Base-by-base conservation (phyloP, 176 grass and related monocot genomes). In the Pontederia crassipes region DNA sequence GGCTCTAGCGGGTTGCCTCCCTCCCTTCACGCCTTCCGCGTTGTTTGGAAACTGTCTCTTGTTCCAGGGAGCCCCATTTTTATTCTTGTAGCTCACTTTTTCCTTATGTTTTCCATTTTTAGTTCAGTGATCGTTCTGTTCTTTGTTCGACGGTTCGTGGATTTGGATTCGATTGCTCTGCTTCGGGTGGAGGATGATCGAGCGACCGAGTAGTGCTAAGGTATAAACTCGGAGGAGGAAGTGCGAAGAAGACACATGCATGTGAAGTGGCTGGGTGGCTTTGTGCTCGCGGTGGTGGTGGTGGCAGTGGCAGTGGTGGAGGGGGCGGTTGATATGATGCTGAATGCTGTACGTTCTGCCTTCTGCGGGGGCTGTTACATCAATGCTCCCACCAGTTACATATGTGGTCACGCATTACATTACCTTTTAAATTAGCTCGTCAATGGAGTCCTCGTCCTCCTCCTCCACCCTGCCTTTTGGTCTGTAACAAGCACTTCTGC, bases 181-280 rank as follows among this genome's bases (percentile, higher is more conserved):
- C 18, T 17, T 17, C 17, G 54, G 13, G 7, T n/a, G 16, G 54
- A 8, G 8, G 16, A 17, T 15, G 15, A 17, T 9, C 3, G 15
- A 17, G 32, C 18, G 18, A 15, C 18, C 59, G 20, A 32, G 59
- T 45, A 15, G 35, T 14, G 0, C 59, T 40, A 2, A 40, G 32
- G 32, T 40, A 40, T 40, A 40, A 40, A 46, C 6, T 3, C 6
- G 59, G 15, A 40, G 32, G 46, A 35, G 5, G 35, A 40, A 9
- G 14, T 17, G 35, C 32, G 59, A 62, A 62, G 15, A 46, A 32
- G 62, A 64, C 62, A 64, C 45, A 26, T 15, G 45, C 62, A 65
- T 65, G 62, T 47, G 16, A 48, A 11, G 16, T 9, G 35, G 32
- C 4, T 8, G 15, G 32, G 6, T 24, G 9, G 8, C 9, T 61